These are phyloP conservation scores for Puya raimondii DNA, from an alignment of 176 grass and related monocot species.

Conservation along the genomic window DNA sequence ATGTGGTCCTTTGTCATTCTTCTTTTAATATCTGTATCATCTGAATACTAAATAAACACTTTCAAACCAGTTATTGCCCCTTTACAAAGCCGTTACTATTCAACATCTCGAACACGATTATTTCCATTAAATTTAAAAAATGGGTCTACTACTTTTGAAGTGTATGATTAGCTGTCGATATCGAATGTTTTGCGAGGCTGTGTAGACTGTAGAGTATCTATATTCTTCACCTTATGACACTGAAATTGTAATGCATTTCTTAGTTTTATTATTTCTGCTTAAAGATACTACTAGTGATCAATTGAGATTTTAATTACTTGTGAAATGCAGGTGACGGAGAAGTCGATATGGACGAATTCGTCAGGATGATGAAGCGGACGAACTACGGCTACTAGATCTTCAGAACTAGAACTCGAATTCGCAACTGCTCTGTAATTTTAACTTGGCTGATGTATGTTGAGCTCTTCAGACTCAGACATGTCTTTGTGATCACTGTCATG, in stretches of 20 bases:
- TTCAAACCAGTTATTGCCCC: too few species aligned
- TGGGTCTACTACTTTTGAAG: too few species aligned
- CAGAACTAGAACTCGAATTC: not conserved
- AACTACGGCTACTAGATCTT: conserved; percentile 20
- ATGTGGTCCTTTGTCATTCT: too few species aligned
- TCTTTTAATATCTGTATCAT: too few species aligned
- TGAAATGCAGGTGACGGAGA: conserved; percentile 63
- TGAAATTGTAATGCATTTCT: not conserved
- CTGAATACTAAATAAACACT: too few species aligned
- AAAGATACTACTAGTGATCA: not conserved
- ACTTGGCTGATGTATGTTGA: not conserved
- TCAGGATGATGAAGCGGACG: conserved; percentile 65
- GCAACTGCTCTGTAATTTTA: not conserved
- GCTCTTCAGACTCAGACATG: not conserved
- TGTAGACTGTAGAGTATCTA: not conserved
- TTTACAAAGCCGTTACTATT: too few species aligned
- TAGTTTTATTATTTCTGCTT: not conserved
- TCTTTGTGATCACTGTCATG: not conserved
- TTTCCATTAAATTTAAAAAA: too few species aligned
- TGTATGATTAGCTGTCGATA: too few species aligned
- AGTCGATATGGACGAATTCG: conserved; percentile 63
- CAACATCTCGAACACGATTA: too few species aligned
- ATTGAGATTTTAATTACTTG: not conserved
- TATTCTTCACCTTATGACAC: not conserved
- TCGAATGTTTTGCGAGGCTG: not conserved